Percentiles rank a stretch among this genome's conserved stretches.
Evolutionary conservation across 1,139 yeast species (phyloP).

Genomic region (Saccharomycopsis phalli): DNA sequence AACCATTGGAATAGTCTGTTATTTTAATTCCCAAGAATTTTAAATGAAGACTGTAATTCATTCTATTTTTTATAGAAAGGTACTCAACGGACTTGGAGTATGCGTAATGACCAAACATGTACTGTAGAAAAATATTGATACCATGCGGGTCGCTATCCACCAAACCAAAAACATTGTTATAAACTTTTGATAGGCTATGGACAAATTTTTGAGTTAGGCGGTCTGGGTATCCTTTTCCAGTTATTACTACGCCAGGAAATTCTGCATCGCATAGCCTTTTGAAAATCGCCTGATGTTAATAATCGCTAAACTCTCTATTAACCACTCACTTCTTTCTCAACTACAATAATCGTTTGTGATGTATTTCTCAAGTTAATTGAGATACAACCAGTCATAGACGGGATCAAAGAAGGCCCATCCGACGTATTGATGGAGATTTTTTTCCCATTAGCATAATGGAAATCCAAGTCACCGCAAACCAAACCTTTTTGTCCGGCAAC

Average conservation of each 20-base stretch:
- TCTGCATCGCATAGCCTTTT: background rate
- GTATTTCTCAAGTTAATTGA: constrained; percentile 9
- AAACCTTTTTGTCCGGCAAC: constrained; percentile 30
- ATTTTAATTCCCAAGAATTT: constrained; percentile 17
- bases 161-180: constrained; percentile 18
- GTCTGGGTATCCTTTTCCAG: constrained; percentile 33
- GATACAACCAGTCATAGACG: constrained; percentile 3
- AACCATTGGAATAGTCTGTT: constrained; percentile 16
- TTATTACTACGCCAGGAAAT: constrained; percentile 22
- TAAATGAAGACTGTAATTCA: constrained; percentile 19
- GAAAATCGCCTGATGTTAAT: constrained; percentile 7
- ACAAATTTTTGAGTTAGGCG: constrained; percentile 25
- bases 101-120: constrained; percentile 22
- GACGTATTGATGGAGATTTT: constrained; percentile 1
- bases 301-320: background rate
- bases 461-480: constrained; percentile 21
- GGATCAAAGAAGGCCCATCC: constrained; percentile 9
- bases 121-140: constrained; percentile 26
- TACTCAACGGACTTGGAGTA: too few relatives aligned
- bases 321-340: constrained; percentile 21
- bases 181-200: constrained; percentile 19
- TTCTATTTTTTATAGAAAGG: constrained; percentile 1
- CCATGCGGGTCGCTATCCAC: constrained; percentile 33
- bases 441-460: constrained; percentile 2
- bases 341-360: constrained; percentile 7